phyloP scores from a whole-genome alignment of 306 rosid species.

The Quercus berberidifolia region DNA sequence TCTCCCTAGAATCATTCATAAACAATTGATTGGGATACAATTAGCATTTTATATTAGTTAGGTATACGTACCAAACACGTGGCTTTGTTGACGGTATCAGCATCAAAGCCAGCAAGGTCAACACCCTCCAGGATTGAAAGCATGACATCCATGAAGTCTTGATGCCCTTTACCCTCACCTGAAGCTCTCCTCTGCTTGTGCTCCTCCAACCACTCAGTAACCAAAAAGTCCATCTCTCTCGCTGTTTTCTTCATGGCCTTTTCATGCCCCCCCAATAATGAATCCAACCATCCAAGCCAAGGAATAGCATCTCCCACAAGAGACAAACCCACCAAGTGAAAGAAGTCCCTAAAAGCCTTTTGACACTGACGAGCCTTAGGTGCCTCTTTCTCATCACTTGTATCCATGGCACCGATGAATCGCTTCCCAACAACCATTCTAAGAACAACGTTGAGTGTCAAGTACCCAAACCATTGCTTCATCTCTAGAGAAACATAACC shows the following conservation, averaged over 20 bases:
- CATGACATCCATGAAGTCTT: slow-evolving; percentile 48
- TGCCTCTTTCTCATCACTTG: background rate
- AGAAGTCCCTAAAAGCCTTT: slow-evolving; percentile 17
- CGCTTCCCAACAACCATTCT: slow-evolving; percentile 34
- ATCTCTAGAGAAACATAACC: slow-evolving; percentile 23
- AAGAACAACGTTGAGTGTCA: slow-evolving; percentile 33
- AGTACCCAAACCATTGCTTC: slow-evolving; percentile 38
- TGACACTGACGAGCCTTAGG: background rate
- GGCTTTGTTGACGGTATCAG: slow-evolving; percentile 33
- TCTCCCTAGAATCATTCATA: no score
- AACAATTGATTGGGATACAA: no score
- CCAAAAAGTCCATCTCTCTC: slow-evolving; percentile 17
- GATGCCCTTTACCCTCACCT: background rate
- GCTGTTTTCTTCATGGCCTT: slow-evolving; percentile 39
- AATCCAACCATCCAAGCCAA: slow-evolving; percentile 35
- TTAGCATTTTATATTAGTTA: no score
- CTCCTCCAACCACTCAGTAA: slow-evolving; percentile 19
- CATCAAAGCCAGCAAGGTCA: slow-evolving; percentile 16
- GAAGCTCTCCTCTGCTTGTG: slow-evolving; percentile 21
- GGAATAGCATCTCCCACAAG: slow-evolving; percentile 42
- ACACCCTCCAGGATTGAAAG: slow-evolving; percentile 15
- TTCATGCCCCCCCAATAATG: slow-evolving; percentile 23
- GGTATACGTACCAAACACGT: slow-evolving; percentile 24
- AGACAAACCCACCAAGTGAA: slow-evolving; percentile 17
- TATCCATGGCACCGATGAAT: background rate